Evolutionary conservation across 2,329 filamentous ascomycete species (phyloP).

Genomic region (Aspergillus tanneri): DNA sequence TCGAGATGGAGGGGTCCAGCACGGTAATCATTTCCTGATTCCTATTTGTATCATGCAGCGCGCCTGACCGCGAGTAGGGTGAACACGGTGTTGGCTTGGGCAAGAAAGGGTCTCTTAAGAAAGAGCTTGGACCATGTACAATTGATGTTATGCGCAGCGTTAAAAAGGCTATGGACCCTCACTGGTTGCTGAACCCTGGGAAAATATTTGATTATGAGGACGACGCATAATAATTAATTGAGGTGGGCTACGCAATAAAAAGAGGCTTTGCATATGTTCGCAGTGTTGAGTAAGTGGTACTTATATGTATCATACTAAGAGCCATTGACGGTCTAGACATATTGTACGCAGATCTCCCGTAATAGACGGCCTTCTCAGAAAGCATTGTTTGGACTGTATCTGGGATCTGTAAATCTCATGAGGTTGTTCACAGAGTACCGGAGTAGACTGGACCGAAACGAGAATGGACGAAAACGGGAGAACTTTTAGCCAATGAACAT

Average conservation of each 20-base stretch:
- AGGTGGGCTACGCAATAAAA: too few relatives aligned
- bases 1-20: slow-evolving; percentile 93
- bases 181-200: slow-evolving; percentile 87
- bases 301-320: too few relatives aligned
- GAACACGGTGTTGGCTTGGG: slow-evolving; percentile 85
- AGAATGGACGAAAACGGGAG: neutral
- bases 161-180: slow-evolving; percentile 77
- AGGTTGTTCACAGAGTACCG: too few relatives aligned
- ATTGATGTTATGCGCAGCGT: slow-evolving; percentile 81
- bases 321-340: too few relatives aligned
- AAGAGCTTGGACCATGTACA: slow-evolving; percentile 77
- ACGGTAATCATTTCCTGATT: slow-evolving; percentile 54
- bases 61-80: slow-evolving; percentile 46
- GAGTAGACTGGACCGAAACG: too few relatives aligned
- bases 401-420: too few relatives aligned
- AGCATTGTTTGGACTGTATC: too few relatives aligned
- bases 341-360: too few relatives aligned
- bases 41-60: neutral
- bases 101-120: slow-evolving; percentile 76
- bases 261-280: too few relatives aligned
- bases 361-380: too few relatives aligned
- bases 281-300: too few relatives aligned
- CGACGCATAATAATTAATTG: slow-evolving; percentile 10
- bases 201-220: slow-evolving; percentile 74
- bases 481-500: neutral